Evolutionary conservation across 2,329 filamentous ascomycete species (phyloP), one percentile per base, ranked within the genome.

Genomic region (Fonsecaea nubica): DNA sequence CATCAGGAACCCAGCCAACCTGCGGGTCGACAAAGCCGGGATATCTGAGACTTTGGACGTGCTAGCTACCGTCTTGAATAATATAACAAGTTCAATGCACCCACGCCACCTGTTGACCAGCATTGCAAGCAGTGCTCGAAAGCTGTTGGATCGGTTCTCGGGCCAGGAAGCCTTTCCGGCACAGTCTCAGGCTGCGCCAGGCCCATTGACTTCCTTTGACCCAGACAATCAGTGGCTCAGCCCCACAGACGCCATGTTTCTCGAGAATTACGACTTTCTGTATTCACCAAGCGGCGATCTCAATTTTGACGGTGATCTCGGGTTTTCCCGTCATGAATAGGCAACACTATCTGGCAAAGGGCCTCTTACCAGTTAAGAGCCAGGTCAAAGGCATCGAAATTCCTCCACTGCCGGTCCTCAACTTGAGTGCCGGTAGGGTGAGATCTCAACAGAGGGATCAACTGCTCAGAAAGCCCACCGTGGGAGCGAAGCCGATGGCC

Each of bases 331-430:
- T n/a, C 45, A 62, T 13, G 40, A 67, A 32, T 64, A 50, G 30
- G 25, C 40, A 15, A 61, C n/a, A 21, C 9, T 8, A 21, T 35
- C 18, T 5, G 53, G 18, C 13, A 30, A 15, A 5, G 10, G 5
- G 9, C n/a, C 30, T 36, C 70, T 45, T 73, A 70, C 68, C 71
- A 66, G 63, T 81, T 81, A 9, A 81, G 68, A 6, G 73, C 73
- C 52, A 80, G 66, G 66, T 80, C 77, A 71, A 80, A 80, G 30
- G 77, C 71, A 65, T 80, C 77, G 69, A 76, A 80, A 58, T 80
- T 80, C 58, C 74, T 75, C 78, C 78, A 80, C 13, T 62, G 21
- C 54, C 71, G 73, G 2, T 59, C 56, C 4, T 50, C 50, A 30
- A 58, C 66, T 21, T 13, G 13, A 21, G 55, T 64, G 30, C 65